Base-by-base conservation (phyloP, 805 yeast species). In the Lipomyces spencermartinsiae region DNA sequence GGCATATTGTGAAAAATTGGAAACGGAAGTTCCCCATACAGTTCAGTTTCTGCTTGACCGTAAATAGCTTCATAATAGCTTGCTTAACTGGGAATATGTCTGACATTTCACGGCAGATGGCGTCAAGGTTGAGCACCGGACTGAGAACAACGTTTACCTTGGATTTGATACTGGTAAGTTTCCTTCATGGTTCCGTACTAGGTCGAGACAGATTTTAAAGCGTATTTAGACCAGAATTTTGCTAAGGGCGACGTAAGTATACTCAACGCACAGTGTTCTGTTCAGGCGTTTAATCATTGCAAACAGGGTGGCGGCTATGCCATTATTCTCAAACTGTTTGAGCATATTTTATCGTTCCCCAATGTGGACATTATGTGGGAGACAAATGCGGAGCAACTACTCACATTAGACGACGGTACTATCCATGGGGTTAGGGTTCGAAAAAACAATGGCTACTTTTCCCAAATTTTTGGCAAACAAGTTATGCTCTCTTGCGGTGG, bases 241-340 rank as follows among this genome's bases (percentile, higher is more conserved):
- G 55, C 55, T 9, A 51, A 51, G 7, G 55, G 55, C 2, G 55
- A 51, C 2, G 55, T 51, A 51, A n/a, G n/a, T n/a, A n/a, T n/a
- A n/a, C n/a, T n/a, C n/a, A n/a, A n/a, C n/a, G n/a, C n/a, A n/a
- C n/a, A n/a, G n/a, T n/a, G n/a, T n/a, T n/a, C n/a, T n/a, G n/a
- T n/a, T n/a, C n/a, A n/a, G n/a, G n/a, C n/a, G n/a, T n/a, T n/a
- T n/a, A n/a, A n/a, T n/a, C n/a, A n/a, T n/a, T 56, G 1, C 25
- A 33, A 33, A 35, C 37, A 56, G 59, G 59, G 59, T 25, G 59
- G 59, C 29, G 59, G 59, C 22, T 56, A 33, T 33, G 59, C 59
- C 43, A 56, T 56, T 1, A 35, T 56, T 2, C 37, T 35, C 43
- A 35, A 33, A 19, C 43, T 56, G 5, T 33, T 56, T 10, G 12